Conservation (phyloP, 768 basidiomycete genomes). For the Hemileccinum rubropunctum region DNA sequence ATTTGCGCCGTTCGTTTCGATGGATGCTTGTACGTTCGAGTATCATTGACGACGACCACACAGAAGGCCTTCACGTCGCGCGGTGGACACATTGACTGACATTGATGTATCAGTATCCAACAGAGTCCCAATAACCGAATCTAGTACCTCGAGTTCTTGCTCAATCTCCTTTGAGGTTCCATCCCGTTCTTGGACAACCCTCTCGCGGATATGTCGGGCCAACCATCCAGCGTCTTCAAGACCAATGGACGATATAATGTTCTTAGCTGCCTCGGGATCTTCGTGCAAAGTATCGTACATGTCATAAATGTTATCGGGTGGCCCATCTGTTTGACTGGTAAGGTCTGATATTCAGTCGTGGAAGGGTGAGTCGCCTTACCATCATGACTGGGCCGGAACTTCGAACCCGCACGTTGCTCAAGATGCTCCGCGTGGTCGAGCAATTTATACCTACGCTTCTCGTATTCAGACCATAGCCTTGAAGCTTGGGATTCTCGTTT, state of each 20-base stretch:
- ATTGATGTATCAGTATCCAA: conserved; percentile 2
- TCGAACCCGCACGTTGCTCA: conserved; percentile 52
- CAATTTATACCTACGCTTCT: conserved; percentile 51
- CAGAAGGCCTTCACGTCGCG: conserved; percentile 77
- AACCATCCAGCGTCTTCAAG: conserved; percentile 61
- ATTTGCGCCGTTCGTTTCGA: conserved; percentile 67
- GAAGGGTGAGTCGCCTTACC: conserved; percentile 28
- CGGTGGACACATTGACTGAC: conserved; percentile 60
- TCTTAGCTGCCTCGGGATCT: conserved; percentile 45
- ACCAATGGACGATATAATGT: conserved; percentile 41
- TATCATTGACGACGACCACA: conserved; percentile 66
- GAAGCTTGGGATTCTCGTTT: conserved; percentile 57
- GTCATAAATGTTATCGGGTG: conserved; percentile 49
- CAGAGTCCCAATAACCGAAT: neutral
- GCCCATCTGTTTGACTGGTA: conserved; percentile 16
- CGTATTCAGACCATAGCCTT: conserved; percentile 54
- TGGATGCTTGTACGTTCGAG: conserved; percentile 48
- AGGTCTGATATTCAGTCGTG: neutral
- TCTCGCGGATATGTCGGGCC: conserved; percentile 48
- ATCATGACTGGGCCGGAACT: conserved; percentile 40
- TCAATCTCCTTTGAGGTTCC: conserved; percentile 60
- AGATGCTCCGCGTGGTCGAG: conserved; percentile 66
- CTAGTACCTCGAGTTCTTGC: conserved; percentile 65
- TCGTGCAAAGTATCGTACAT: conserved; percentile 62
- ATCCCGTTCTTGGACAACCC: conserved; percentile 48